Base-by-base conservation (phyloP, 2,329 filamentous ascomycete species). In the Ophiostoma sp. region DNA sequence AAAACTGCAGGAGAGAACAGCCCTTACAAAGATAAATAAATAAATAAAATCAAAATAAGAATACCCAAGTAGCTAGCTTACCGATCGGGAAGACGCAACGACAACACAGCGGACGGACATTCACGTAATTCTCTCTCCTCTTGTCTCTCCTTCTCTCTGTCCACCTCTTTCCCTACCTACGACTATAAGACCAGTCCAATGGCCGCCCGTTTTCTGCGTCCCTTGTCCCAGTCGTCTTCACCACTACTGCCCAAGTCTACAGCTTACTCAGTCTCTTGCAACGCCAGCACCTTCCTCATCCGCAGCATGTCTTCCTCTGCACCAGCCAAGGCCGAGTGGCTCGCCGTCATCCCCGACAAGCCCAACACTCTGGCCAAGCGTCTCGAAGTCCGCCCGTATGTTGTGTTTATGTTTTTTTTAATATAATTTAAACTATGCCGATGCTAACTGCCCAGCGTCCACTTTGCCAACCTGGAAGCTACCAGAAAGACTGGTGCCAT, bases 321-420 rank as follows among this genome's bases (percentile, higher is more conserved):
- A 17, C 11, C 72, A 1, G 72, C 77, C 66, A 75, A 77, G 67
- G 85, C 84, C 76, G 88, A 91, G 78, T 93, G 88, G 82, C 84
- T 93, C 52, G 88, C 89, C 75, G 82, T 92, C 71, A 77, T 91
- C 52, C 90, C 88, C 15, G 90, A 92, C 78, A 86, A 87, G 78
- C 84, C 87, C 1, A 87, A 85, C 57, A 81, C 79, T 27, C 79
- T 84, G 71, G 83, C 83, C 73, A 90, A 89, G 82, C 83, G 90
- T 69, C 79, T 91, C 35, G 85, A 87, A 74, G 83, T 88, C 65
- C 82, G 87, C 73, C 78, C 82, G 87, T 89, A 77, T 75, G 85
- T 36, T 11, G 4, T 54, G 7, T 11, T 54, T 23, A n/a, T 54
- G 20, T 23, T 81, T 10, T 17, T 48, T 20, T 31, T 35, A 31